Base-by-base conservation (phyloP, 2,329 filamentous ascomycete genomes). In the Fusarium dlaminii region DNA sequence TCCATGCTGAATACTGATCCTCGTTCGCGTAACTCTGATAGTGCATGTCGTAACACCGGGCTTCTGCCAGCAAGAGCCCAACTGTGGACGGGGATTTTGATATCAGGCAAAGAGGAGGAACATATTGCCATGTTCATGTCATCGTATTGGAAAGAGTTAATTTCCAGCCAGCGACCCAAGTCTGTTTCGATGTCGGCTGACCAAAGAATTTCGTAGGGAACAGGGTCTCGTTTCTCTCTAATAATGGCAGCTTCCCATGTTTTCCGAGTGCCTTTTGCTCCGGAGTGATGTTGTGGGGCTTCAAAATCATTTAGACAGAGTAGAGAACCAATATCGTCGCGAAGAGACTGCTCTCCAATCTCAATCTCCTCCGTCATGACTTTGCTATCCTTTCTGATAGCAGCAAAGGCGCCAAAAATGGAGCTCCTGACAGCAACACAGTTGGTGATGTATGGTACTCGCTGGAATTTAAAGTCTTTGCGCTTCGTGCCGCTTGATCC, bases 391-490 rank as follows among this genome's bases (percentile, higher is more conserved):
- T 93, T 92, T 52, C 96, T 91, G 51, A 98, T 89, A 7, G 94
- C 95, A 39, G 94, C 93, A 84, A 96, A 98, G 0, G 96, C 94
- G 9, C 96, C 96, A 82, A 94, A 97, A 1, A 92, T 90, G 39
- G 96, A 98, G 76, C 95, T 96, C 74, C 95, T 89, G 13, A 98
- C 95, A 8, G 92, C 91, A 37, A 93, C 88, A 20, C 97, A 94
- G 40, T 95, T 91, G 4, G 94, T 98, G 63, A 99, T 89, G 46
- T 93, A 95, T 2, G 96, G 93, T 14, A 99, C 91, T 65, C 96
- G 91, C 77, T 96, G 92, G 76, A 98, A 99, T 80, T 99, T 99
- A 86, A 97, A 98, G 79, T 98, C 95, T 75, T 97, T 97, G 18
- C 90, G 89, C 77, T 90, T 93, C 39, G 88, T 86, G 29, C 91